Conservation (phyloP, 176 grass and related monocot species). For the Eleusine coracana region DNA sequence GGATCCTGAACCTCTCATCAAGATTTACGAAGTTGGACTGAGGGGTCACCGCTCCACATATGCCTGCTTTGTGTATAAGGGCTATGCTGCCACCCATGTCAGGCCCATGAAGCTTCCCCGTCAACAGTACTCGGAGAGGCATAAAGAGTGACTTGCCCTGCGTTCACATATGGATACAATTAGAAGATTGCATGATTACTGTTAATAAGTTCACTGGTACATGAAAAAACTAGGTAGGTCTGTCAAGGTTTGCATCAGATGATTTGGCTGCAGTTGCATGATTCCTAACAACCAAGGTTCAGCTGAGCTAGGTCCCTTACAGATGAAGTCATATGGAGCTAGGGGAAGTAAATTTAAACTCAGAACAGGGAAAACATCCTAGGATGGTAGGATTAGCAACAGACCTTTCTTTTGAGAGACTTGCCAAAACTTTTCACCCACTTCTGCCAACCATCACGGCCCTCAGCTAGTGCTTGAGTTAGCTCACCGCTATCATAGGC, state of each 20-base stretch:
- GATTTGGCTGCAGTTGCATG: conserved; percentile 20
- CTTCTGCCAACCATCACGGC: conserved; percentile 77
- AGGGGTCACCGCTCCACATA: conserved; percentile 53
- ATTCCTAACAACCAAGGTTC: neutral
- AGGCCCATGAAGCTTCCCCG: conserved; percentile 89
- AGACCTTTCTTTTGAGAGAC: conserved; percentile 74
- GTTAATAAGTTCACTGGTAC: neutral
- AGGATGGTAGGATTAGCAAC: conserved; percentile 6
- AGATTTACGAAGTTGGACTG: conserved; percentile 65
- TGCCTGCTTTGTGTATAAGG: conserved; percentile 79
- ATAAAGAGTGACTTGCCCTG: conserved; percentile 88
- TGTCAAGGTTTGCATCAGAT: conserved; percentile 21
- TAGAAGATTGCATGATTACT: neutral
- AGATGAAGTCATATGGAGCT: conserved; percentile 8
- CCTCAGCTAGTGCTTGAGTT: conserved; percentile 72
- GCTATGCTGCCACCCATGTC: conserved; percentile 70
- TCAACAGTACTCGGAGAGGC: conserved; percentile 82
- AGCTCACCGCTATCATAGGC: conserved; percentile 81
- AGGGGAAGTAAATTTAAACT: conserved; percentile 5
- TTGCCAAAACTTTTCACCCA: conserved; percentile 94
- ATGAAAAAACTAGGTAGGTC: neutral
- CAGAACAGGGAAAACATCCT: conserved; percentile 1
- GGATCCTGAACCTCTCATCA: conserved; percentile 78
- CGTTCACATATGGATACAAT: conserved; percentile 31
- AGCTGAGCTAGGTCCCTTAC: neutral